A percentile compares a stretch with the other conserved stretches of the same genome.
phyloP scores from a whole-genome alignment of 1,139 yeast species.

The Candida tropicalis region DNA sequence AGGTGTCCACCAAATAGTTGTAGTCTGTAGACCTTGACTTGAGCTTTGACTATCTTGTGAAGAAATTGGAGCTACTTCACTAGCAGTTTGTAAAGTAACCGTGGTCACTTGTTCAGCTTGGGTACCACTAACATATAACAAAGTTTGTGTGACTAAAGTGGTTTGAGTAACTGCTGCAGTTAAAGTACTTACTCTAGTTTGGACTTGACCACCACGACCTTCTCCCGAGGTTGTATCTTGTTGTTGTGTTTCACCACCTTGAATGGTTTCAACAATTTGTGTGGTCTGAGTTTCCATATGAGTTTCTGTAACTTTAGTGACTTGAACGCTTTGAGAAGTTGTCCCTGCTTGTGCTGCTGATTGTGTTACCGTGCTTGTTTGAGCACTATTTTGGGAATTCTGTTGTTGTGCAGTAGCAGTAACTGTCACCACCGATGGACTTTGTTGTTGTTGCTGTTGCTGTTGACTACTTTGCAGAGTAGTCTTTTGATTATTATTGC shows the following conservation, averaged over 20 bases:
- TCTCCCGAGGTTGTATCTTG: not conserved
- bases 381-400: not conserved
- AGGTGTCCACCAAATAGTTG: conserved; percentile 5
- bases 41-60: not conserved
- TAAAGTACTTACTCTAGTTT: conserved; percentile 1
- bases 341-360: not conserved
- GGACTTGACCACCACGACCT: not conserved
- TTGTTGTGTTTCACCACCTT: not conserved
- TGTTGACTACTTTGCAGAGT: not conserved
- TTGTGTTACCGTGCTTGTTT: not conserved
- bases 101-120: conserved; percentile 2
- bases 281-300: not conserved
- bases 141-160: conserved; percentile 2
- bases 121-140: not conserved
- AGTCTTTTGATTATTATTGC: not conserved
- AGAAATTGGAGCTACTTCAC: not conserved
- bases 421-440: conserved; percentile 1
- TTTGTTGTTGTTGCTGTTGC: conserved; percentile 14
- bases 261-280: conserved; percentile 1
- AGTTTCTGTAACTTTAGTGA: not conserved
- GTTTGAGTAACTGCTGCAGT: conserved; percentile 2
- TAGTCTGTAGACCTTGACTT: not conserved
- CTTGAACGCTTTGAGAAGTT: not conserved
- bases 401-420: not conserved
- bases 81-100: conserved; percentile 3